Percentiles rank a stretch among this genome's conserved stretches.
Conservation (phyloP, 495 filamentous ascomycete genomes). For the Opeltia flavorubescens region DNA sequence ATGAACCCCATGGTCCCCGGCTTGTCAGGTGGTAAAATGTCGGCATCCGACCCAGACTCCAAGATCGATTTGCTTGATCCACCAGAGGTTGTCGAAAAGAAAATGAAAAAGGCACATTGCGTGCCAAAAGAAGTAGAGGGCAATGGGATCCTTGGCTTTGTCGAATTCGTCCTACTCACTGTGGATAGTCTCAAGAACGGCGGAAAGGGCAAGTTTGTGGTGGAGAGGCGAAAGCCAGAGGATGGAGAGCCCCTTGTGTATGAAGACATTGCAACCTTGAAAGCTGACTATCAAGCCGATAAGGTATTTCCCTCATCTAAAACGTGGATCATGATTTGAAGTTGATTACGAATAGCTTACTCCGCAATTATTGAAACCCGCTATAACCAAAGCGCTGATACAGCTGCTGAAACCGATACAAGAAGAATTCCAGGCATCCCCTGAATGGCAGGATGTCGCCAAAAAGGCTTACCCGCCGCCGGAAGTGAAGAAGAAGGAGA, state of each 20-base stretch:
- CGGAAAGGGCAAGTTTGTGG: conserved; percentile 40
- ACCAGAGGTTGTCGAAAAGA: conserved; percentile 54
- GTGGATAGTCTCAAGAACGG: conserved; percentile 35
- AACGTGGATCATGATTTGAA: not conserved
- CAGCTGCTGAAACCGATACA: conserved; percentile 63
- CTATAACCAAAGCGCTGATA: conserved; percentile 53
- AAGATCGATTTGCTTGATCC: conserved; percentile 88
- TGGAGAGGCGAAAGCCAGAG: conserved; percentile 32
- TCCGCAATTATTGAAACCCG: conserved; percentile 73
- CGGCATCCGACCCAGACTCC: conserved; percentile 45
- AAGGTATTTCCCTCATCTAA: conserved; percentile 39
- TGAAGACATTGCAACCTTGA: conserved; percentile 51
- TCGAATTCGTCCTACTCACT: conserved; percentile 74
- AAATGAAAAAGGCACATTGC: conserved; percentile 71
- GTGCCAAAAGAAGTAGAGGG: conserved; percentile 62
- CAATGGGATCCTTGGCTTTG: conserved; percentile 73
- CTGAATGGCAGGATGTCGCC: conserved; percentile 74
- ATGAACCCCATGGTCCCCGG: conserved; percentile 89
- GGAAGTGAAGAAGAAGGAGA: conserved; percentile 52
- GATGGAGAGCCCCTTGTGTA: conserved; percentile 67
- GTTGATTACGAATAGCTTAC: conserved; percentile 42
- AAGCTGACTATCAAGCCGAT: conserved; percentile 68
- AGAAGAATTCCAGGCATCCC: conserved; percentile 47
- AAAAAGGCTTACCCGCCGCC: conserved; percentile 68
- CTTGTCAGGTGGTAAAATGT: conserved; percentile 72